Evolutionary conservation across 1,139 yeast species (phyloP), one percentile per base, ranked within the genome.

Genomic region (Zygoascus meyerae): DNA sequence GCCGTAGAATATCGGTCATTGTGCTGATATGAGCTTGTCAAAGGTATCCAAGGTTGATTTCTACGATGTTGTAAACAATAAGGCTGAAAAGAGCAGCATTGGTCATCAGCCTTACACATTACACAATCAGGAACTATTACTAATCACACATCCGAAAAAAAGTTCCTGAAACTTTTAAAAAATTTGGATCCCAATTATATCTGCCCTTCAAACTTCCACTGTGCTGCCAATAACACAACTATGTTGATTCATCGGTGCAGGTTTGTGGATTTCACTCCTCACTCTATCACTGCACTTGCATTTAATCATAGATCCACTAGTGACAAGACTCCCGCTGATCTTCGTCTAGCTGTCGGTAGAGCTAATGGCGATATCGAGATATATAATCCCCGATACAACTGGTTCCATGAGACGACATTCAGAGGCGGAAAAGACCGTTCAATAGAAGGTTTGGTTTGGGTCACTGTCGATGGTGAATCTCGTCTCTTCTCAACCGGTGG

Each of bases 331-430:
- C 81, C 92, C 1, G 63, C 70, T 31, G 82, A 79, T 52, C 71
- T 89, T 50, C 77, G 96, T 52, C 70, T 92, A 44, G 97, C 97
- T 0, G 84, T 92, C 3, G 98, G 97, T 16, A 76, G 97, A 64
- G 78, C 87, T 44, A 90, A 92, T 63, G 99, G 99, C 42, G 92
- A 89, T 59, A 85, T 94, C 51, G 98, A 94, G 65, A 81, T 94
- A 39, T 94, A 97, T 97, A 87, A 87, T 63, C 97, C 97, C 15
- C 72, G 79, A 59, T 72, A 74, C 58, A 67, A 69, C 50, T 77
- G 83, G 82, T 63, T 71, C 54, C 74, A 77, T 55, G 79, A 81
- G 60, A 53, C 58, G 49, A 78, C 86, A 1, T 70, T 94, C 46
- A 79, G 77, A 48, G 97, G 97, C 12, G 86, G 95, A 4, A 73